Percentiles rank a stretch among this genome's conserved stretches.
Conservation (phyloP, 2,329 filamentous ascomycete species). For the Orbilia javanica region DNA sequence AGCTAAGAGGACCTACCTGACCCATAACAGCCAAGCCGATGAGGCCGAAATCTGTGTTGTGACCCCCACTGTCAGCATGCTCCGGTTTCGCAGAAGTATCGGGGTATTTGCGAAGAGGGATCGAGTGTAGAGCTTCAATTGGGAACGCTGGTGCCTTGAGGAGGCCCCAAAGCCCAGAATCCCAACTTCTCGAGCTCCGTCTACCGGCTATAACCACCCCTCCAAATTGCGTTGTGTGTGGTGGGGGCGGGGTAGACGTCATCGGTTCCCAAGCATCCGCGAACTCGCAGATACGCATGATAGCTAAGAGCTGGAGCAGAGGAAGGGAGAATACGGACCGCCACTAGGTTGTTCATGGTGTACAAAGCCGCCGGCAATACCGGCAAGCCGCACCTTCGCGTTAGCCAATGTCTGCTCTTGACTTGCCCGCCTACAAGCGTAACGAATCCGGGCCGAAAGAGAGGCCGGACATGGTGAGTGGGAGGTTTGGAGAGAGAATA, state of each 20-base stretch:
- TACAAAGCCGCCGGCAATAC: constrained; percentile 62
- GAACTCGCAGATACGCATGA: constrained; percentile 2
- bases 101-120: constrained; percentile 20
- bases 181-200: constrained; percentile 11
- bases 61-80: constrained; percentile 55
- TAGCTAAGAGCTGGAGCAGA: constrained; percentile 18
- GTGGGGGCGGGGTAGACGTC: constrained; percentile 56
- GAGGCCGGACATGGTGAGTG: constrained; percentile 58
- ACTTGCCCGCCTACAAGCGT: constrained; percentile 40
- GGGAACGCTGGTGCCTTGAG: background rate
- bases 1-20: constrained; percentile 65
- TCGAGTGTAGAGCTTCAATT: constrained; percentile 36
- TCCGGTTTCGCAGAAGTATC: constrained; percentile 25
- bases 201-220: constrained; percentile 47
- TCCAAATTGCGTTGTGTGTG: constrained; percentile 16
- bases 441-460: constrained; percentile 58
- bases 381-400: constrained; percentile 62
- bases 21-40: constrained; percentile 92
- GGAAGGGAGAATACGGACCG: constrained; percentile 60
- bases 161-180: background rate
- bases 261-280: constrained; percentile 13
- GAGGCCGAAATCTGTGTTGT: constrained; percentile 80
- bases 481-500: constrained; percentile 43
- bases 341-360: constrained; percentile 61
- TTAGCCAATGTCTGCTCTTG: constrained; percentile 60